phyloP scores from a whole-genome alignment of 2,329 filamentous ascomycete species.

The Hymenoscyphus occultus region DNA sequence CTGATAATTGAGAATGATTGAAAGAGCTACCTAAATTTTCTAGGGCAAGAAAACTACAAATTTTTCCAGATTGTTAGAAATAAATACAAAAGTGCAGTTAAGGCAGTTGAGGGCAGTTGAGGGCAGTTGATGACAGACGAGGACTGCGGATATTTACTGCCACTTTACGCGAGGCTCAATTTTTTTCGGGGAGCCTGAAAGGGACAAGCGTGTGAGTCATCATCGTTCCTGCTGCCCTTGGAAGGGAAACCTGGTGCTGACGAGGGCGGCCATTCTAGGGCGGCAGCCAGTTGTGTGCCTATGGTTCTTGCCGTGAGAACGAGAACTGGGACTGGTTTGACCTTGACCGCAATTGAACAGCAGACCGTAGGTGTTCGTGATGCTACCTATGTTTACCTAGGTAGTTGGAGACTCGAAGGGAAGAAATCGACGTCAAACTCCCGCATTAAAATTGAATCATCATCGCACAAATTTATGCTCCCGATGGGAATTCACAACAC shows the following conservation, averaged over 20 bases:
- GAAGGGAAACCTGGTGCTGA: not conserved
- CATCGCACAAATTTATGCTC: not conserved
- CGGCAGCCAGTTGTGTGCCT: not conserved
- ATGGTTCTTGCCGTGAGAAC: too few relatives aligned
- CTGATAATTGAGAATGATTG: too few relatives aligned
- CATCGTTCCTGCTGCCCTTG: not conserved
- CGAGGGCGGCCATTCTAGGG: not conserved
- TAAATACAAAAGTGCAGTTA: too few relatives aligned
- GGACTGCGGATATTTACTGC: too few relatives aligned
- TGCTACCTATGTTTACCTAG: not conserved
- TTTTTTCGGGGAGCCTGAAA: not conserved
- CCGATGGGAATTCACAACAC: not conserved
- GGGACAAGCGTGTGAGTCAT: slow-evolving; percentile 1
- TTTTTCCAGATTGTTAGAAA: too few relatives aligned
- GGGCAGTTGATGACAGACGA: too few relatives aligned
- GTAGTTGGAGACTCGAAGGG: not conserved
- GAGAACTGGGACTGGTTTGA: not conserved
- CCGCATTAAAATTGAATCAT: not conserved
- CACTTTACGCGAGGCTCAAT: not conserved
- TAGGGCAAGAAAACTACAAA: too few relatives aligned
- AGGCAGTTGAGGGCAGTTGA: too few relatives aligned
- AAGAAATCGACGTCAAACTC: not conserved
- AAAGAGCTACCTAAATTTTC: too few relatives aligned
- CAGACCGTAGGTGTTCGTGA: not conserved
- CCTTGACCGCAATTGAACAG: not conserved